phyloP scores from a whole-genome alignment of 495 filamentous ascomycete species.

The Peziza echinospora region DNA sequence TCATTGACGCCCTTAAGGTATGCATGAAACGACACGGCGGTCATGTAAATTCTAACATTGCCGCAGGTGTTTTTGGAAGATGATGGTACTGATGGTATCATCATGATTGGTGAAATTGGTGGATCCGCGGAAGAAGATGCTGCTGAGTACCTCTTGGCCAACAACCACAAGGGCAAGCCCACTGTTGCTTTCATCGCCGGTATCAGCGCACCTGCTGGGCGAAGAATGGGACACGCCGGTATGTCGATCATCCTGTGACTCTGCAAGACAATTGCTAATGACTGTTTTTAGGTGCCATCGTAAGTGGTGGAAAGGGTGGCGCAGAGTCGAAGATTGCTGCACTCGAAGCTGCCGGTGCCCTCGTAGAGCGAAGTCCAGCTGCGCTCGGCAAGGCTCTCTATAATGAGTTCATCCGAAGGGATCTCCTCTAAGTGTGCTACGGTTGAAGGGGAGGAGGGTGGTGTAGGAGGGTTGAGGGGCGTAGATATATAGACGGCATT shows the following conservation, averaged over 20 bases:
- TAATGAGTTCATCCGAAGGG: constrained; percentile 84
- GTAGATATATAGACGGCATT: too few species aligned
- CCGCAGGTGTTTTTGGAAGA: constrained; percentile 68
- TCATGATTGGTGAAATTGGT: constrained; percentile 99
- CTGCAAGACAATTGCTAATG: constrained; percentile 12
- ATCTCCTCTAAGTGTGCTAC: constrained; percentile 57
- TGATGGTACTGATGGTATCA: constrained; percentile 92
- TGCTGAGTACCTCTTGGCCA: constrained; percentile 75
- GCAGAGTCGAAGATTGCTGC: constrained; percentile 94
- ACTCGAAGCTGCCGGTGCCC: constrained; percentile 76
- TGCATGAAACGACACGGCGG: too few species aligned
- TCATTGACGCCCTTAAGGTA: constrained; percentile 83
- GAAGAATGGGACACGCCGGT: constrained; percentile 96
- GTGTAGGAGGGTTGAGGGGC: too few species aligned
- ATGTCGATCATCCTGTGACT: constrained; percentile 28
- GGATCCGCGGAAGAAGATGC: constrained; percentile 95
- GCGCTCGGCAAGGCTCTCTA: constrained; percentile 75
- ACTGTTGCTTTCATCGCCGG: constrained; percentile 96
- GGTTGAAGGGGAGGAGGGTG: too few species aligned
- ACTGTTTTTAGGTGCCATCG: constrained; percentile 90
- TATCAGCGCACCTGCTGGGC: constrained; percentile 86
- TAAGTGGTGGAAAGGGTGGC: constrained; percentile 89
- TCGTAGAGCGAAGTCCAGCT: constrained; percentile 91
- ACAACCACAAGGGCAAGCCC: constrained; percentile 86
- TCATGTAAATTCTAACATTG: too few species aligned